Base-by-base conservation (phyloP, 73 alveolate genomes). In the Tetrahymena malaccensis region DNA sequence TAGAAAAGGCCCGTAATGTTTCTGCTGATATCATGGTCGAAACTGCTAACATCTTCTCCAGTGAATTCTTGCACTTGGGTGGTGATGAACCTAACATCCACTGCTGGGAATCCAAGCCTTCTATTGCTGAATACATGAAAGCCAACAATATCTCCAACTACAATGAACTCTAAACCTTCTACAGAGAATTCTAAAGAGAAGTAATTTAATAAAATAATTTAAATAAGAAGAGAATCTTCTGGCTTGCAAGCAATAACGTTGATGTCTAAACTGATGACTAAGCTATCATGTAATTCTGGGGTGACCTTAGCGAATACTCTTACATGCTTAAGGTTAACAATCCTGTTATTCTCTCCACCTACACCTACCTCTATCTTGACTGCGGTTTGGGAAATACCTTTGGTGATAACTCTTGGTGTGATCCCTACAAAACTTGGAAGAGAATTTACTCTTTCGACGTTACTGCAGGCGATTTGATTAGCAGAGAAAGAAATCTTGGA, bases 341-440 rank as follows among this genome's bases (percentile, higher is more conserved):
- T 56, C 85, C 85, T 35, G 35, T 85, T 94, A 95, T 96, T 43
- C 35, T 96, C 55, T 93, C 97, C 9, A 93, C 96, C 43, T 95
- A 94, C 27, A 94, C 94, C 35, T 50, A 35, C 38, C 96, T 93
- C 85, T 96, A 96, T 55, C 70, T 96, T 12, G 98, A 96, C 70
- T 96, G 98, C 83, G 98, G 98, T 37, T 37, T 95, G 40, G 98
- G 97, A 11, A 96, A 95, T 85, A 93, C 85, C 93, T 95, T 94
- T 94, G 98, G 98, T 55, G 95, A 44, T 12, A 40, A 84, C 38
- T 43, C 98, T 2, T 94, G 97, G 96, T 96, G 98, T 55, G 97
- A 96, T 21, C 98, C 98, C n/a, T 96, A 43, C 96, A 93, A 96
- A 56, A 96, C 97, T 34, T 96, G 97, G 97, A 85, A 95, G 96